Evolutionary conservation across 345 rosid genomes (phyloP), one percentile per base, ranked within the genome.

Genomic region (Murraya paniculata): DNA sequence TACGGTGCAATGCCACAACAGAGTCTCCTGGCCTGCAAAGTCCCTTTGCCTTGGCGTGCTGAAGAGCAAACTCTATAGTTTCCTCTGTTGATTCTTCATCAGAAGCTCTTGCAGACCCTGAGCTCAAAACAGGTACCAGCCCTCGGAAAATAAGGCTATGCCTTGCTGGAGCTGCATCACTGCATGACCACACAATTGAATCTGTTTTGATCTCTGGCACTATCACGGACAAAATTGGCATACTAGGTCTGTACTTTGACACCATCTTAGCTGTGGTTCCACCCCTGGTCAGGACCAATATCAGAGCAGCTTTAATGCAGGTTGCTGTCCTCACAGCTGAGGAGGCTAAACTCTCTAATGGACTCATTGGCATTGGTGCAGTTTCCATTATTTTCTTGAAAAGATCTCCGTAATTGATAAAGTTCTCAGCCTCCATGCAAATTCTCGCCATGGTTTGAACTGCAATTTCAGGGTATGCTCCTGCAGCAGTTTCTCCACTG

Each of bases 401-500:
- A 68, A 91, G 75, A 35, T 81, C 84, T 28, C 86, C 87, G 64
- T 90, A 89, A 10, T 87, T 71, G 9, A 91, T 83, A 0, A 81
- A 86, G 73, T 87, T 81, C 78, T 90, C 94, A 21, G 96, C 96
- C 60, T 90, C 96, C 19, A 81, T 30, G 60, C 94, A 91, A 55
- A 91, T 91, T 65, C 85, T 86, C 1, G 96, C 87, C 96, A 91
- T 90, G 57, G 91, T 90, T 13, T 71, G 80, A 28, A 90, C 91
- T 25, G 91, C 89, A 8, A 87, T 64, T 14, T 86, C 92, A 4
- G 92, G 96, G 76, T 91, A 87, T 6, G 88, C 85, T 78, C 96
- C 91, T 4, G 93, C 96, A 9, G 96, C 94, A 13, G 94, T 90
- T 73, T 91, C 95, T 35, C 95, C 93, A 16, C 92, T 88, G 27